Evolutionary conservation across 2,329 filamentous ascomycete species (phyloP).

Genomic region (Neofusicoccum cordaticola): DNA sequence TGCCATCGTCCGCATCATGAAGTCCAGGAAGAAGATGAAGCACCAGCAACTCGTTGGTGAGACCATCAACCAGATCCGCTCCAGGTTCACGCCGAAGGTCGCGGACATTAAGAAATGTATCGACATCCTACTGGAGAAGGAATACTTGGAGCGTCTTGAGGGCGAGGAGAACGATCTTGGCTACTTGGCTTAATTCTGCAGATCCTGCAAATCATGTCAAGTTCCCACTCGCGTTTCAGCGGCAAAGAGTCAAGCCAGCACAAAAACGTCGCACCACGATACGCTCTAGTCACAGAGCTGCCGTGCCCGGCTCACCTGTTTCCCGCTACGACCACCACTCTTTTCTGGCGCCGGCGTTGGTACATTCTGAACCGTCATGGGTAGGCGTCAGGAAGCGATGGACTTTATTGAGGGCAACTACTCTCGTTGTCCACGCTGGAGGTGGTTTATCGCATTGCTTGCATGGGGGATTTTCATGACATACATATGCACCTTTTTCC

Average conservation of each 20-base stretch:
- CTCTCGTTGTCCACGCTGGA: background rate
- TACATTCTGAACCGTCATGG: background rate
- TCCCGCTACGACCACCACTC: background rate
- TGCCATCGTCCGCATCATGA: conserved; percentile 99
- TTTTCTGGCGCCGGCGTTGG: conserved; percentile 1
- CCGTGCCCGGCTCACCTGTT: background rate
- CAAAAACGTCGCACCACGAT: background rate
- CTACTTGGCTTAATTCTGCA: conserved; percentile 68
- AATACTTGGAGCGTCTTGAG: conserved; percentile 93
- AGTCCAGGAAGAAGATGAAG: conserved; percentile 98
- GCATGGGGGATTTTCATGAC: background rate
- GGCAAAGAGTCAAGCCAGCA: background rate
- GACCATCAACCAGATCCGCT: conserved; percentile 91
- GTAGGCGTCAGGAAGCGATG: conserved; percentile 1
- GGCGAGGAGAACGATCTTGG: conserved; percentile 76
- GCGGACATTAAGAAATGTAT: conserved; percentile 99
- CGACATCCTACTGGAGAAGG: conserved; percentile 96
- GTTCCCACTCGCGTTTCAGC: background rate
- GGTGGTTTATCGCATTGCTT: background rate
- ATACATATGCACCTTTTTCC: background rate
- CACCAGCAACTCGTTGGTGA: conserved; percentile 91
- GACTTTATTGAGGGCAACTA: background rate
- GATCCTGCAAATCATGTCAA: background rate
- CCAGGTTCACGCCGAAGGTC: conserved; percentile 88
- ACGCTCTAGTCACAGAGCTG: background rate